Evolutionary conservation across 306 rosid genomes (phyloP).

Genomic region (Castanea crenata): DNA sequence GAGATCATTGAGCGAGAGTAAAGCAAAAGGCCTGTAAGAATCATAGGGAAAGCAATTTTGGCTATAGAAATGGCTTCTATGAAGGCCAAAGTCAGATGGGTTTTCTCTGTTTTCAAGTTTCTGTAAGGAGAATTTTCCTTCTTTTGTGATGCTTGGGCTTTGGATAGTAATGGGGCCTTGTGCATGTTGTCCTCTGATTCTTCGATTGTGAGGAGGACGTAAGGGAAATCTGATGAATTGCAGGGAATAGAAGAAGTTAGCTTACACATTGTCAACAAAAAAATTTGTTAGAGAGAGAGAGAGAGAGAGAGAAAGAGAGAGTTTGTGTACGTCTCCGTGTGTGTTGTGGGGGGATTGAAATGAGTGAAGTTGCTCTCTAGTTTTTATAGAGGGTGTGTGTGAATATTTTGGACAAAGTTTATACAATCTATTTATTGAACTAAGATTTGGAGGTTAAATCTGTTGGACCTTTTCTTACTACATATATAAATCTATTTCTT

Average conservation of each 20-base stretch:
- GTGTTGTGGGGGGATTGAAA: conserved; percentile 9
- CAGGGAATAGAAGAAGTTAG: not conserved
- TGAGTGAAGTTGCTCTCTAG: not conserved
- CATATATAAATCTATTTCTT: no score
- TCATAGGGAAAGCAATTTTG: conserved; percentile 73
- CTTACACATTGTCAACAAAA: conserved; percentile 20
- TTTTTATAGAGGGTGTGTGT: conserved; percentile 37
- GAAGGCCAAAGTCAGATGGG: conserved; percentile 31
- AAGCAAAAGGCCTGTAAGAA: conserved; percentile 71
- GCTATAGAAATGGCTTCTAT: conserved; percentile 46
- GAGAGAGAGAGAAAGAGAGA: conserved; percentile 17
- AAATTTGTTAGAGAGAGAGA: not conserved
- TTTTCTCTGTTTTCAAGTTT: conserved; percentile 8
- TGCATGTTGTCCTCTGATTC: not conserved
- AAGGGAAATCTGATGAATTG: conserved; percentile 18
- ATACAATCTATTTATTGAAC: no score
- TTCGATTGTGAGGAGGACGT: not conserved
- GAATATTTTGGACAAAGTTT: no score
- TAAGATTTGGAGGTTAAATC: no score
- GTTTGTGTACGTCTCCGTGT: not conserved
- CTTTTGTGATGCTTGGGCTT: conserved; percentile 8
- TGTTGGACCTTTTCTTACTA: no score
- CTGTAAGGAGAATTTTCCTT: not conserved
- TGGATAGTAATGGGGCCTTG: conserved; percentile 35
- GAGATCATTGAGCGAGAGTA: conserved; percentile 89